Percentiles rank a stretch among this genome's conserved stretches.
Conservation (phyloP, 129 eudicot genomes). For the Erigeron canadensis region DNA sequence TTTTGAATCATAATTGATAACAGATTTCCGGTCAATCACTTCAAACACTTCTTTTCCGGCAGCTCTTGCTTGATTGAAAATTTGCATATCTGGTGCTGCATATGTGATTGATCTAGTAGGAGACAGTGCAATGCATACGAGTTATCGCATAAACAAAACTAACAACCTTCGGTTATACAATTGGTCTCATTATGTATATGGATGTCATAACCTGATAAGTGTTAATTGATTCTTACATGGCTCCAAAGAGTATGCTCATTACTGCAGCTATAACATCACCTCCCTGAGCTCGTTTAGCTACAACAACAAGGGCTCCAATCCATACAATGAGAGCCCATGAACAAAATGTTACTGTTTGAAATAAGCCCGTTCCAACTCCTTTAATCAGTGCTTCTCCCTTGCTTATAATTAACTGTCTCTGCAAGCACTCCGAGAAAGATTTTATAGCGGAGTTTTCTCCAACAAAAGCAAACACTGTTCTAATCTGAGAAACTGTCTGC, state of each 20-base stretch:
- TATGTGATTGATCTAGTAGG: constrained; percentile 71
- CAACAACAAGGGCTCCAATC: constrained; percentile 81
- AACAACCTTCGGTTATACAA: background rate
- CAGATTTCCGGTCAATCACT: constrained; percentile 60
- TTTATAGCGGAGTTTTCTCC: constrained; percentile 71
- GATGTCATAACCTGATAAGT: too few species aligned
- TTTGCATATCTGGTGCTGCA: constrained; percentile 89
- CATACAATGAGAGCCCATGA: constrained; percentile 91
- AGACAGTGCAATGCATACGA: background rate
- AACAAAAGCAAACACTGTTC: constrained; percentile 81
- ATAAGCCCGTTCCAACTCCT: constrained; percentile 73
- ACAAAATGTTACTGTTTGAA: constrained; percentile 73
- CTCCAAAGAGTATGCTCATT: constrained; percentile 86
- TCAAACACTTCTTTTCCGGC: constrained; percentile 87
- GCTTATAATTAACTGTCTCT: constrained; percentile 50
- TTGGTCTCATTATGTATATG: background rate
- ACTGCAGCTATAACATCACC: constrained; percentile 91
- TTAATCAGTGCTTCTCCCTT: constrained; percentile 69
- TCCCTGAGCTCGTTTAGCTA: constrained; percentile 62
- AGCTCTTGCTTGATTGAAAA: constrained; percentile 84
- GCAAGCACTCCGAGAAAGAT: constrained; percentile 62
- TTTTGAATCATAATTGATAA: constrained; percentile 46
- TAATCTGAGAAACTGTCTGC: constrained; percentile 77
- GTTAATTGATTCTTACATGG: constrained; percentile 56
- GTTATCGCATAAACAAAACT: background rate